These are phyloP conservation scores for Yamadazyma sp. DNA, from an alignment of 805 yeast species.

Conservation along the genomic window DNA sequence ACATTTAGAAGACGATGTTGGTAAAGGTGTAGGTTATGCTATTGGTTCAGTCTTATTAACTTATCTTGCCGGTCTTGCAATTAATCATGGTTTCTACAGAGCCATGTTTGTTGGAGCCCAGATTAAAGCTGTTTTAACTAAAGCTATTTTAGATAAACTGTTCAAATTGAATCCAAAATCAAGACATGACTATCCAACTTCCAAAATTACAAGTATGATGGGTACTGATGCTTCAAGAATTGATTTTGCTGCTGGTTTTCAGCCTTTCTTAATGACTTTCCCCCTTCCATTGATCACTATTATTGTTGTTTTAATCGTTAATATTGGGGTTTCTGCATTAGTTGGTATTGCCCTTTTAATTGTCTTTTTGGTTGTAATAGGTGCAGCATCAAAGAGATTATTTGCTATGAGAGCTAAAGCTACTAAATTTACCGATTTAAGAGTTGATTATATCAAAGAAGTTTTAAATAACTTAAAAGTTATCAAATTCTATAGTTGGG, in stretches of 20 bases:
- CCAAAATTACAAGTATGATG: conserved; percentile 71
- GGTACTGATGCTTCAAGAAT: conserved; percentile 81
- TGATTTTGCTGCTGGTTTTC: conserved; percentile 70
- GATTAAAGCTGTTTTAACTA: conserved; percentile 66
- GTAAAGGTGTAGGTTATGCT: conserved; percentile 41
- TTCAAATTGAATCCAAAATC: conserved; percentile 58
- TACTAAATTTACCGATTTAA: conserved; percentile 64
- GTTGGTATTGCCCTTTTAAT: conserved; percentile 62
- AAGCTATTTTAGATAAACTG: conserved; percentile 67
- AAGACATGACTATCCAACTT: conserved; percentile 57
- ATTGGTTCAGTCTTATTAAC: conserved; percentile 34
- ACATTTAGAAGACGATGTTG: conserved; percentile 23
- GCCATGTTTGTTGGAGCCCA: conserved; percentile 67
- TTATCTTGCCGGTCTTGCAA: conserved; percentile 26
- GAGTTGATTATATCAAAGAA: conserved; percentile 77
- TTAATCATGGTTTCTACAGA: conserved; percentile 63
- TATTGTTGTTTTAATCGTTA: conserved; percentile 58
- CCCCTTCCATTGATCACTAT: conserved; percentile 64
- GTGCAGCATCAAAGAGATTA: conserved; percentile 47
- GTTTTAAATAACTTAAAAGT: conserved; percentile 72
- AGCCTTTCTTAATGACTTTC: conserved; percentile 60
- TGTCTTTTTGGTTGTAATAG: conserved; percentile 48
- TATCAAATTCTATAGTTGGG: conserved; percentile 92
- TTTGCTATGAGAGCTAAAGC: conserved; percentile 56
- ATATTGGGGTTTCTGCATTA: conserved; percentile 70